Evolutionary conservation across 306 rosid genomes (phyloP), one percentile per base, ranked within the genome.

Genomic region (Trifolium pratense): DNA sequence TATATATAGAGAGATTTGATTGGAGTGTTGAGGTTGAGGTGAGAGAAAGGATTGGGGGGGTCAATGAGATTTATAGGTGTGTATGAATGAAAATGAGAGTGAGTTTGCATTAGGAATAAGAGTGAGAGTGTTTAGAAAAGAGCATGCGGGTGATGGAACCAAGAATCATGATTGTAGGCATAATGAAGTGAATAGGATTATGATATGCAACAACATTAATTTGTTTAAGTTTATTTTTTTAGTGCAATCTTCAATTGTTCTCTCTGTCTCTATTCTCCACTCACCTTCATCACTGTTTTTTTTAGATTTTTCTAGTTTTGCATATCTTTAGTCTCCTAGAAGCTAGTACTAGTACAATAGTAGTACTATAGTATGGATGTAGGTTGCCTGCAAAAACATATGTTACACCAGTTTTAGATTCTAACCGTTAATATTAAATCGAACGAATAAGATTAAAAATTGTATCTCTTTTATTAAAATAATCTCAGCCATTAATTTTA

Each of bases 91-190:
- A 68, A 49, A 67, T 61, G 74, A 26, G 83, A 73, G 83, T 31
- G 78, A 53, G 75, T 48, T 52, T 81, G 85, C 14, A 58, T 59
- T 59, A 53, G 5, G 56, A 49, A 48, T 21, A 48, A n/a, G 55
- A n/a, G 21, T 58, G 86, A 70, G 70, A 80, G 70, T 53, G 73
- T 76, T 62, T 70, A 48, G 79, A 80, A 75, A 79, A 79, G 89
- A 87, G 97, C 97, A 94, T 88, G 97, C 95, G 92, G 92, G 90
- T 89, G 87, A 88, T 87, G 93, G 96, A 91, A 88, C 96, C 97
- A 88, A 91, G 92, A 83, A 83, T 89, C 87, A 94, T 94, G 74
- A 94, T 94, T 88, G 89, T 84, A 86, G 85, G 88, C 96, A 94
- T 91, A 83, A 91, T 89, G 91, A 91, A 91, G 92, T 85, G 93